phyloP scores from a whole-genome alignment of 176 grass and related monocot species.

The Eleusine coracana region DNA sequence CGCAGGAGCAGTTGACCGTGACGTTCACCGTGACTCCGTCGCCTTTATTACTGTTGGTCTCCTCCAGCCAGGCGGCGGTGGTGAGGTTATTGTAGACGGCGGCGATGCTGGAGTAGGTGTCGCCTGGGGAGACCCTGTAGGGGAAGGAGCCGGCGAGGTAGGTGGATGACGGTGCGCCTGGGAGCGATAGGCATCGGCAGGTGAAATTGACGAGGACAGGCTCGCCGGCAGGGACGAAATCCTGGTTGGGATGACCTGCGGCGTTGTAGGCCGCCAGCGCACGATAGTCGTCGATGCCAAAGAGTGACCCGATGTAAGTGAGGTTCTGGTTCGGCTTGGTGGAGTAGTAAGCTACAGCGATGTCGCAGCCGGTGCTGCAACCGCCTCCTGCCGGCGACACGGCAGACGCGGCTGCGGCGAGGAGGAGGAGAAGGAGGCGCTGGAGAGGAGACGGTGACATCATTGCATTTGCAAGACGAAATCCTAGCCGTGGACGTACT shows the following conservation, averaged over 20 bases:
- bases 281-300: slow-evolving; percentile 21
- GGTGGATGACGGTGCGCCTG: background rate
- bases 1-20: slow-evolving; percentile 84
- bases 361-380: slow-evolving; percentile 11
- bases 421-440: slow-evolving; percentile 17
- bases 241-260: background rate
- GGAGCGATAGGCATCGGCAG: slow-evolving; percentile 33
- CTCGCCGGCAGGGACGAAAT: background rate
- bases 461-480: too few species aligned
- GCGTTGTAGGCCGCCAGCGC: slow-evolving; percentile 48
- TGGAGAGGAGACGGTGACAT: too few species aligned
- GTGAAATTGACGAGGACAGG: slow-evolving; percentile 3
- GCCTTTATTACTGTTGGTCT: slow-evolving; percentile 39
- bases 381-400: slow-evolving; percentile 22
- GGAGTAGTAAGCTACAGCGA: slow-evolving; percentile 63
- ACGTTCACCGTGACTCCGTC: slow-evolving; percentile 44
- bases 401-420: background rate
- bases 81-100: slow-evolving; percentile 51
- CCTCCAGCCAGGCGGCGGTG: slow-evolving; percentile 45
- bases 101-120: slow-evolving; percentile 46
- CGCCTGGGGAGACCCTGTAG: background rate
- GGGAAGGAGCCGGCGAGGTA: slow-evolving; percentile 50
- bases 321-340: slow-evolving; percentile 35
- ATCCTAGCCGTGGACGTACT: too few species aligned
- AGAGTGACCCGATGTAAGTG: slow-evolving; percentile 50